phyloP scores from a whole-genome alignment of 805 yeast species.

The Candida odintsovae region DNA sequence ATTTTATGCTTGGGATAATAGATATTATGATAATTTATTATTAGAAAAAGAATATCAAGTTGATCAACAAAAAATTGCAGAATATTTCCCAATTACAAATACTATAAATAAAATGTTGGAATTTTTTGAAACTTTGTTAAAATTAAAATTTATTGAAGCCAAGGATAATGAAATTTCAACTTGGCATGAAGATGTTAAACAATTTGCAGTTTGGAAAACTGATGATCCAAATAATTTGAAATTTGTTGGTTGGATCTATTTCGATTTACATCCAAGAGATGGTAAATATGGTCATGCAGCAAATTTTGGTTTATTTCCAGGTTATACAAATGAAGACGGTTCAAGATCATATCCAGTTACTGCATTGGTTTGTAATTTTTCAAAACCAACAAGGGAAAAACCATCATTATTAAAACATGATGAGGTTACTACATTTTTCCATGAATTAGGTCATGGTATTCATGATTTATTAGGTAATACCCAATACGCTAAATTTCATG shows the following conservation, averaged over 20 bases:
- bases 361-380: conserved; percentile 78
- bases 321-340: conserved; percentile 46
- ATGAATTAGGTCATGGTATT: conserved; percentile 86
- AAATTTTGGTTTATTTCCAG: conserved; percentile 62
- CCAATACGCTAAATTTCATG: conserved; percentile 61
- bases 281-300: conserved; percentile 92
- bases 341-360: conserved; percentile 59
- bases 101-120: conserved; percentile 65
- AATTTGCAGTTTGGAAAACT: conserved; percentile 63
- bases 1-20: conserved; percentile 68
- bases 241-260: conserved; percentile 73
- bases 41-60: conserved; percentile 66
- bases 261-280: conserved; percentile 80
- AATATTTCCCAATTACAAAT: conserved; percentile 69
- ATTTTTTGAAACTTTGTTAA: conserved; percentile 65
- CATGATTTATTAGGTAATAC: conserved; percentile 71
- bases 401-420: conserved; percentile 73
- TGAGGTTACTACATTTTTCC: conserved; percentile 82
- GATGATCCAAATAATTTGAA: conserved; percentile 42
- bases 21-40: conserved; percentile 58
- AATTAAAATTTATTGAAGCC: conserved; percentile 56
- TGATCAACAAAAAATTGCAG: conserved; percentile 65
- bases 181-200: conserved; percentile 80
- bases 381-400: conserved; percentile 62
- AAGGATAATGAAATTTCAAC: conserved; percentile 29